These are phyloP conservation scores for Micromonas commoda DNA, from an alignment of 139 green algal genomes.

Conservation along the genomic window DNA sequence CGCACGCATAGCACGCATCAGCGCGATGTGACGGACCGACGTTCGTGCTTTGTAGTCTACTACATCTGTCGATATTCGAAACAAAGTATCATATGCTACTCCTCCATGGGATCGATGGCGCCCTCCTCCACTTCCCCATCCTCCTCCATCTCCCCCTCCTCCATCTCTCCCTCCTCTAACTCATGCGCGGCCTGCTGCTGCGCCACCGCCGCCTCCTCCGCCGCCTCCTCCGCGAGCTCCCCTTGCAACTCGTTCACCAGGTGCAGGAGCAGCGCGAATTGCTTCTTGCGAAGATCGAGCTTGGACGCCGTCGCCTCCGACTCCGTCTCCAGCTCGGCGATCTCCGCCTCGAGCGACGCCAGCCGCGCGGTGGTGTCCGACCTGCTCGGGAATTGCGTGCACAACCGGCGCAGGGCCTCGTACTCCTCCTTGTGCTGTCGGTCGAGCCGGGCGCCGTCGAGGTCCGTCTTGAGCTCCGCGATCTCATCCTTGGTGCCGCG, in stretches of 20 bases:
- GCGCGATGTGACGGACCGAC: no score
- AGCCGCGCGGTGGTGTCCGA: conserved; percentile 40
- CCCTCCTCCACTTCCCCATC: conserved; percentile 17
- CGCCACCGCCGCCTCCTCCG: not conserved
- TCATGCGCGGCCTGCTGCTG: not conserved
- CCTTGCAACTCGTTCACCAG: conserved; percentile 31
- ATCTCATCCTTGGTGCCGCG: conserved; percentile 29
- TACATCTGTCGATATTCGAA: no score
- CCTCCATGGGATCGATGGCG: no score
- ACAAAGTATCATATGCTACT: no score
- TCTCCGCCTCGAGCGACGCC: conserved; percentile 28
- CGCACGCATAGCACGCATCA: no score
- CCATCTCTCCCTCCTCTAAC: conserved; percentile 13
- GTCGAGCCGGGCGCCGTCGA: conserved; percentile 39
- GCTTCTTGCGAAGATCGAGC: conserved; percentile 46
- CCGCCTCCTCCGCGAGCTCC: not conserved
- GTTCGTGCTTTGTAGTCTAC: no score
- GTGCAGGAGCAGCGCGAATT: conserved; percentile 56
- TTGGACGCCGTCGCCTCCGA: not conserved
- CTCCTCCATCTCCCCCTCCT: conserved; percentile 21
- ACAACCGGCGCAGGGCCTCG: conserved; percentile 42
- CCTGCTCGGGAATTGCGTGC: conserved; percentile 40
- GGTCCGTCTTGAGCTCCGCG: conserved; percentile 43
- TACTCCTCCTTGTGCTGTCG: conserved; percentile 55
- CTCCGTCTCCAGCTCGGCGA: conserved; percentile 24